phyloP scores from a whole-genome alignment of 768 basidiomycete genomes.

The Collybiopsis luxurians region DNA sequence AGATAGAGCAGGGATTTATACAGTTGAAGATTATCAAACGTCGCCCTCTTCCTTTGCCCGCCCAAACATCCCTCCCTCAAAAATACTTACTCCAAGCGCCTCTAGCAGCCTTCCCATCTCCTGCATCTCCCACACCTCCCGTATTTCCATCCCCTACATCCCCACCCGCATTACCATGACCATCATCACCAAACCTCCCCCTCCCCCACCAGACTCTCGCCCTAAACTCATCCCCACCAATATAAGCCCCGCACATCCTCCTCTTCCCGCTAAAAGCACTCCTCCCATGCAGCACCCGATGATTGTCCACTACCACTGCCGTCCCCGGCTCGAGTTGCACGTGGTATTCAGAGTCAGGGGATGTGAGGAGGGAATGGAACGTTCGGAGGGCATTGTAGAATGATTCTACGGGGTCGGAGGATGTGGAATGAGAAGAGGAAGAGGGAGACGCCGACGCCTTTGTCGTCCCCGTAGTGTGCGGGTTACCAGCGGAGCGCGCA shows the following conservation, averaged over 20 bases:
- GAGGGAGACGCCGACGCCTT: neutral
- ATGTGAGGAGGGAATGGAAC: conserved; percentile 77
- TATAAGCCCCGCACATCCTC: conserved; percentile 94
- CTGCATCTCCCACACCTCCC: too few relatives aligned
- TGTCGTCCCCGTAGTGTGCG: too few relatives aligned
- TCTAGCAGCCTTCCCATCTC: too few relatives aligned
- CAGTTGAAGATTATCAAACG: too few relatives aligned
- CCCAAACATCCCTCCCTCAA: too few relatives aligned
- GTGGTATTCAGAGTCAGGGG: conserved; percentile 89
- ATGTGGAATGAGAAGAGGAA: neutral
- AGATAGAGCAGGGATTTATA: too few relatives aligned
- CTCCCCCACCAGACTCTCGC: conserved; percentile 70
- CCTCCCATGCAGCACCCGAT: conserved; percentile 93
- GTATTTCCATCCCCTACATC: too few relatives aligned
- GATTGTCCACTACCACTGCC: conserved; percentile 87
- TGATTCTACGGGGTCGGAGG: neutral
- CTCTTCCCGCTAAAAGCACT: conserved; percentile 85
- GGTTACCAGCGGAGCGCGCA: too few relatives aligned
- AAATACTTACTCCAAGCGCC: too few relatives aligned
- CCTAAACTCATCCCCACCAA: conserved; percentile 86
- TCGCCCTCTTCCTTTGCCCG: too few relatives aligned
- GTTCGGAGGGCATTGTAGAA: conserved; percentile 79
- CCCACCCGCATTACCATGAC: too few relatives aligned
- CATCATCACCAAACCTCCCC: conserved; percentile 56
- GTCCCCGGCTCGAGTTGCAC: conserved; percentile 86